phyloP scores from a whole-genome alignment of 1,284 basidiomycete genomes.

The Marasmius tenuissimus region DNA sequence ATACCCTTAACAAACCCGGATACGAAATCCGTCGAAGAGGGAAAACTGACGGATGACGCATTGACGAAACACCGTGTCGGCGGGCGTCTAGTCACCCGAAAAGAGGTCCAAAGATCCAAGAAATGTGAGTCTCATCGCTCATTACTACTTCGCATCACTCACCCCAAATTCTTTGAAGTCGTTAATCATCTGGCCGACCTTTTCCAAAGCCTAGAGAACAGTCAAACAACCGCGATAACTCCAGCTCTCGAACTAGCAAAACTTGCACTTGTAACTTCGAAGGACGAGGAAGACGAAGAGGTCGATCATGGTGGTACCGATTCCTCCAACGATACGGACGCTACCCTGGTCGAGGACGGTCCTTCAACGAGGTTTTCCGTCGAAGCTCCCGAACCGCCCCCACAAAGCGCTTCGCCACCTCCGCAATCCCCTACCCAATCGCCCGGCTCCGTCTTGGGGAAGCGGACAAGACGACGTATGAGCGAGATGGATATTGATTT shows the following conservation, averaged over 20 bases:
- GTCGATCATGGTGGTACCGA: slow-evolving; percentile 70
- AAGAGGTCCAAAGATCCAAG: slow-evolving; percentile 81
- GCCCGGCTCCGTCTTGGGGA: slow-evolving; percentile 68
- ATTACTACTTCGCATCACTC: neutral
- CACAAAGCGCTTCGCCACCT: slow-evolving; percentile 3
- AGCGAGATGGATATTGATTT: slow-evolving; percentile 49
- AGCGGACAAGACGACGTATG: slow-evolving; percentile 51
- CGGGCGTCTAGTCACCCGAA: slow-evolving; percentile 76
- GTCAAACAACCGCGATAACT: slow-evolving; percentile 68
- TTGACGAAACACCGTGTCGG: slow-evolving; percentile 83
- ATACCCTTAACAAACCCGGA: slow-evolving; percentile 58
- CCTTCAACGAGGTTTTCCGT: slow-evolving; percentile 31
- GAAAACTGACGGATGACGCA: slow-evolving; percentile 76
- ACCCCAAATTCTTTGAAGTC: slow-evolving; percentile 46
- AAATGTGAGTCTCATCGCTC: slow-evolving; percentile 58
- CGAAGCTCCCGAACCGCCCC: slow-evolving; percentile 11
- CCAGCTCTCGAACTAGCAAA: slow-evolving; percentile 88
- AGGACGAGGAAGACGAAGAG: slow-evolving; percentile 84
- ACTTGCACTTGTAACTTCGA: slow-evolving; percentile 87
- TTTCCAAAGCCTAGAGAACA: slow-evolving; percentile 77
- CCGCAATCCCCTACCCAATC: slow-evolving; percentile 33
- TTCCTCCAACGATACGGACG: slow-evolving; percentile 82
- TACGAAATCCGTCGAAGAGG: slow-evolving; percentile 58
- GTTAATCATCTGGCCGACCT: slow-evolving; percentile 77
- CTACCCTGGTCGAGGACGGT: slow-evolving; percentile 78